Base-by-base conservation (phyloP, 2,329 filamentous ascomycete genomes). In the Verticillium nonalfalfae region DNA sequence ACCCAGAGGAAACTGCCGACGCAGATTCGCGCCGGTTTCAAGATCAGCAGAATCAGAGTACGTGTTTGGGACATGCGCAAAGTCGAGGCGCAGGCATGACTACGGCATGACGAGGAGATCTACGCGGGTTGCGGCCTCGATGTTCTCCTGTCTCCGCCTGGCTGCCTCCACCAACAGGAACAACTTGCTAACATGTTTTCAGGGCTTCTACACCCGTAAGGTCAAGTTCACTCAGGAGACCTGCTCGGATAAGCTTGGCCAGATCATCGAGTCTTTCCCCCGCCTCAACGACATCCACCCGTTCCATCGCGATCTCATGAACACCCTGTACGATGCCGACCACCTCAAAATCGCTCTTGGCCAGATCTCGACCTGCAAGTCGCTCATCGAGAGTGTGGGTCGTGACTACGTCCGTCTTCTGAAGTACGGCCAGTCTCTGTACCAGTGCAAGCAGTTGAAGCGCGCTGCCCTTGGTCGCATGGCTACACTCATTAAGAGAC, bases 371-470 rank as follows among this genome's bases (percentile, higher is more conserved):
- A 98, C 95, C 4, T 95, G 95, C 59, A 98, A 97, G 81, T 91
- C 96, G 72, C 81, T 98, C 66, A 96, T 99, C 61, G 95, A 99
- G 83, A 96, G 93, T 60, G 95, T 99, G 65, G 90, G 91, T 63
- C 87, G 95, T 73, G 95, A 99, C 76, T 99, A 99, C 73, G 93
- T 99, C 65, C 91, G 95, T 67, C 85, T 99, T 56, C 85, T 96
- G 75, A 78, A 97, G 83, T 98, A 99, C 79, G 93, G 92, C 60
- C 93, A 97, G 81, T 96, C 89, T 71, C 85, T 99, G 66, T 99
- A 94, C 82, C 95, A 99, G 81, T 98, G 94, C 85, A 99, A 99
- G 81, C 93, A 98, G 81, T 87, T 99, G 71, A 99, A 99, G 87
- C 86, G 91, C 66, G 95, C 96, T 59, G 96, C 90, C 9, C 86